Conservation (phyloP, 2,329 filamentous ascomycete genomes). For the Xylariaceae sp. region DNA sequence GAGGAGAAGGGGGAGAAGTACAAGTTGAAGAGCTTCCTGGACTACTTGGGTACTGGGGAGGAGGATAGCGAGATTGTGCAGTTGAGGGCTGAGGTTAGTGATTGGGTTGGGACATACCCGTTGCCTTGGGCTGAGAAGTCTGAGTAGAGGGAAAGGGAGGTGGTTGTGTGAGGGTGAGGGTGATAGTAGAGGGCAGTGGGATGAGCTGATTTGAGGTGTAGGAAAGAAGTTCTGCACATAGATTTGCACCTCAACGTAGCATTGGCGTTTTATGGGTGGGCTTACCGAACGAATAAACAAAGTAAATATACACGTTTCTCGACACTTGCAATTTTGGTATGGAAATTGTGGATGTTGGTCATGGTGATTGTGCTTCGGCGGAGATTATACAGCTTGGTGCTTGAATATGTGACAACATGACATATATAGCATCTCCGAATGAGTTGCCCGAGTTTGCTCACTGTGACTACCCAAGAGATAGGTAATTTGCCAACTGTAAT, state of each 20-base stretch:
- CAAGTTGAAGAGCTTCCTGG: conserved; percentile 63
- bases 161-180: too few species aligned
- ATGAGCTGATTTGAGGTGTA: not conserved
- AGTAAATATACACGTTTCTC: conserved; percentile 4
- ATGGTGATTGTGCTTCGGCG: too few species aligned
- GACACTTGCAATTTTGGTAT: conserved; percentile 1
- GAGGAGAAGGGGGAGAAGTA: conserved; percentile 65
- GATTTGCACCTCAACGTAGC: conserved; percentile 18
- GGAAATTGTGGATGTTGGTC: too few species aligned
- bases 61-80: conserved; percentile 68
- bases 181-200: not conserved
- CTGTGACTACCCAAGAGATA: too few species aligned
- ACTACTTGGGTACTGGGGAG: conserved; percentile 65
- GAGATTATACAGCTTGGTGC: too few species aligned
- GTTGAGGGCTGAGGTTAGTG: conserved; percentile 69
- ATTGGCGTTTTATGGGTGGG: conserved; percentile 14
- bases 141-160: not conserved
- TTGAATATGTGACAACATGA: too few species aligned
- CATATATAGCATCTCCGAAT: too few species aligned
- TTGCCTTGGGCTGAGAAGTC: conserved; percentile 58
- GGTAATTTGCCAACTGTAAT: too few species aligned
- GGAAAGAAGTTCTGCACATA: conserved; percentile 1
- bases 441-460: too few species aligned
- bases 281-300: too few species aligned
- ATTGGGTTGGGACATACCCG: conserved; percentile 72